Percentiles rank a stretch among this genome's conserved stretches.
Conservation (phyloP, 768 basidiomycete genomes). For the Tubosaeta sp. region DNA sequence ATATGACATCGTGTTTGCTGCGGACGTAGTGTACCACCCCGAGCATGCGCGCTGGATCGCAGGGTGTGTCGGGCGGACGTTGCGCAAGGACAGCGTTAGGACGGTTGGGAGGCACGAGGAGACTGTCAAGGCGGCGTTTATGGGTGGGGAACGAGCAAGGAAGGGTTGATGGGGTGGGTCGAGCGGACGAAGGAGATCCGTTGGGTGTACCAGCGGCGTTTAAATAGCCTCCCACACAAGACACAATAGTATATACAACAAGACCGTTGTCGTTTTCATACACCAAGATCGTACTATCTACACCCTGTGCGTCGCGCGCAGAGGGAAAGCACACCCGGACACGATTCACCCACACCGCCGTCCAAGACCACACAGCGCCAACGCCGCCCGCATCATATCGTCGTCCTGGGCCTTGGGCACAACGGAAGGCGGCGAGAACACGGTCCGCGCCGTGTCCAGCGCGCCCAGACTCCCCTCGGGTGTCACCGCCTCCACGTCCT, state of each 20-base stretch:
- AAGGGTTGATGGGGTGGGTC: constrained; percentile 52
- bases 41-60: constrained; percentile 68
- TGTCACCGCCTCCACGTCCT: constrained; percentile 61
- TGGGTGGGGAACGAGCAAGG: constrained; percentile 41
- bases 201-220: too few relatives aligned
- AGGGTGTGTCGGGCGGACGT: constrained; percentile 49
- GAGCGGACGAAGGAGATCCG: constrained; percentile 56
- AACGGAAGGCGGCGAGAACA: neutral
- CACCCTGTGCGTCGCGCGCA: neutral
- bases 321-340: neutral
- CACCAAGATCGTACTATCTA: neutral
- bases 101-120: constrained; percentile 55
- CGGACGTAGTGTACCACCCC: constrained; percentile 76
- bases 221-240: too few relatives aligned
- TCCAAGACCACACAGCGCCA: constrained; percentile 58
- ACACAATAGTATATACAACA: neutral
- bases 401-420: constrained; percentile 42
- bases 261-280: neutral
- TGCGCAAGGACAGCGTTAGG: constrained; percentile 48
- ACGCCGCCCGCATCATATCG: constrained; percentile 67
- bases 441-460: constrained; percentile 32
- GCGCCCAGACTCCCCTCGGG: constrained; percentile 50
- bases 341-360: constrained; percentile 17
- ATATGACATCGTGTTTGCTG: constrained; percentile 72
- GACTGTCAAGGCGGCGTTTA: constrained; percentile 57